These are phyloP conservation scores for Saturnispora dispora DNA, from an alignment of 805 yeast genomes.

Conservation along the genomic window DNA sequence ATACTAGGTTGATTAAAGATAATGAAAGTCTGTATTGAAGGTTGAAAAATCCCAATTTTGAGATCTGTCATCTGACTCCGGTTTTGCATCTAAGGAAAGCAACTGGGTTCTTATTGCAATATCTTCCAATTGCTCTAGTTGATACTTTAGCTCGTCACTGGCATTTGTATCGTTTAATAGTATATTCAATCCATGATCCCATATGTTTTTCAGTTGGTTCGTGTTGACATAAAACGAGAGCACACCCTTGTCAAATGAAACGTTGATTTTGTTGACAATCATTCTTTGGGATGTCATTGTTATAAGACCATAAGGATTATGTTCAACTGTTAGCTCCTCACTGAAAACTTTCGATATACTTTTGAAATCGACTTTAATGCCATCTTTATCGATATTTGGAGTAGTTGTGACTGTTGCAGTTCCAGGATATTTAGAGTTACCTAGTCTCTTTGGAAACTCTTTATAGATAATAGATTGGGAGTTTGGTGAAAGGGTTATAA, in stretches of 20 bases:
- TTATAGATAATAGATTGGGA: conserved; percentile 52
- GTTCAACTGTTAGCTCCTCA: conserved; percentile 30
- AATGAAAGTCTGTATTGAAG: conserved; percentile 4
- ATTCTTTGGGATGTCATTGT: conserved; percentile 43
- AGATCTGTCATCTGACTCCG: neutral
- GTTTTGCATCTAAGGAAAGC: conserved; percentile 29
- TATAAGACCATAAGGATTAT: conserved; percentile 36
- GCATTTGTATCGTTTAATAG: conserved; percentile 31
- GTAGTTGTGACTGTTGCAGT: conserved; percentile 12
- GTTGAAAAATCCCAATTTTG: neutral
- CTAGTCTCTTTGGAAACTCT: conserved; percentile 41
- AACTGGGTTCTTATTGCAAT: conserved; percentile 43
- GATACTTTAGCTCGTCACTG: conserved; percentile 36
- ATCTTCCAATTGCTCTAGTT: conserved; percentile 35
- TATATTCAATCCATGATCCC: conserved; percentile 71
- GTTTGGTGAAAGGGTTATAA: conserved; percentile 58
- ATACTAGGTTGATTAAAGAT: neutral
- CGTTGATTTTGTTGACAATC: conserved; percentile 22
- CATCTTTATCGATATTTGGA: conserved; percentile 56
- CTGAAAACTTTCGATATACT: conserved; percentile 44
- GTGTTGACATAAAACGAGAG: conserved; percentile 65
- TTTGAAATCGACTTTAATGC: conserved; percentile 40
- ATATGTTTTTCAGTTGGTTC: conserved; percentile 54
- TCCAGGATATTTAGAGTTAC: conserved; percentile 15
- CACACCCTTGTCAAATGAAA: conserved; percentile 19